Evolutionary conservation across 176 grass and related monocot genomes (phyloP), one percentile per base, ranked within the genome.

Genomic region (Themeda triandra): DNA sequence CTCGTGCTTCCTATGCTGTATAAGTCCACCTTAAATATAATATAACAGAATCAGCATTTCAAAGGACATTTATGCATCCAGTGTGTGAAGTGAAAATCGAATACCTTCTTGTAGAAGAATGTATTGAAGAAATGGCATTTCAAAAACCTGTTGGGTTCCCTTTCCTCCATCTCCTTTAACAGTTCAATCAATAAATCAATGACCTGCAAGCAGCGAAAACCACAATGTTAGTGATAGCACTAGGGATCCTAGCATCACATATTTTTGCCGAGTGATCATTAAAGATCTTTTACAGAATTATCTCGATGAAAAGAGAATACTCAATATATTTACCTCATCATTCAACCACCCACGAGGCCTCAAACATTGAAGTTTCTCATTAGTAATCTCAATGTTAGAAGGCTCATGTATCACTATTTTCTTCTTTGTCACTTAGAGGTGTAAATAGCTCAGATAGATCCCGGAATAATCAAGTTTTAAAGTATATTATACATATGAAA

Each of bases 91-190:
- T 1, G 68, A 62, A 85, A 56, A 76, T 75, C 63, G 8, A 44
- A 80, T 83, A 97, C 94, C 89, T 88, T 97, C 54, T 87, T 92
- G 59, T 88, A 97, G 65, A 97, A 97, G 78, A 97, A 97, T 75
- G 94, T 92, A 76, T 94, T 97, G 71, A 94, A 97, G 89, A 97
- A 97, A 78, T 97, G 94, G 41, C 94, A 97, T 86, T 83, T 97
- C 29, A 92, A 80, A 80, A 94, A 97, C 68, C 75, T 86, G 32
- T 62, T 2, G 7, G 87, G 82, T n/a, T 97, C 85, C 88, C 85
- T 92, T 86, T 81, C 78, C 81, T 88, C 94, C 73, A 91, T 89
- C 82, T 97, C 89, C 70, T 97, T 92, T 41, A 97, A 80, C 80
- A 97, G 81, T 83, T 92, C 91, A 85, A 97, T 80, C 51, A 94